Percentiles rank a stretch among this genome's conserved stretches.
phyloP scores from a whole-genome alignment of 306 rosid species.

The Quercus ilex region DNA sequence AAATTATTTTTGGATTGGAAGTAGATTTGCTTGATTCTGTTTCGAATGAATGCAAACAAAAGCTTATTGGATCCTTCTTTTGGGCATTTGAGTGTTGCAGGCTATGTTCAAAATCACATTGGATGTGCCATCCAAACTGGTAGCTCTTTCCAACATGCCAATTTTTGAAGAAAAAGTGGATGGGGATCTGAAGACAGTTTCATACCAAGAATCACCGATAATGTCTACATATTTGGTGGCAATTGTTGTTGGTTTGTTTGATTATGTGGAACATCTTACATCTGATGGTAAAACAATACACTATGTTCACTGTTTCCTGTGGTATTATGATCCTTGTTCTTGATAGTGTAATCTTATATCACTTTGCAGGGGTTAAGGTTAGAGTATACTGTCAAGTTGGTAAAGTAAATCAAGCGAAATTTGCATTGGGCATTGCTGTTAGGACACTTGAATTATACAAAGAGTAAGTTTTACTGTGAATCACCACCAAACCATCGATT shows the following conservation, averaged over 20 bases:
- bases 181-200: constrained; percentile 61
- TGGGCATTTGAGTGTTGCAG: constrained; percentile 35
- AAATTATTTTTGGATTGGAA: neutral
- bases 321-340: neutral
- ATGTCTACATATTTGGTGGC: constrained; percentile 97
- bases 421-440: constrained; percentile 82
- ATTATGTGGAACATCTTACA: constrained; percentile 84
- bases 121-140: constrained; percentile 72
- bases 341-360: constrained; percentile 42
- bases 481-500: neutral
- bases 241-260: constrained; percentile 84
- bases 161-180: constrained; percentile 55
- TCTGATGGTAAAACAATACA: constrained; percentile 57
- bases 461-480: constrained; percentile 49
- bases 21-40: neutral
- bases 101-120: constrained; percentile 79
- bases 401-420: constrained; percentile 76
- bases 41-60: neutral
- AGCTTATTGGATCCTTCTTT: neutral
- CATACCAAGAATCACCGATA: constrained; percentile 73
- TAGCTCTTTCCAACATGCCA: constrained; percentile 95
- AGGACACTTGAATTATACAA: constrained; percentile 67
- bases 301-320: constrained; percentile 1
- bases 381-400: constrained; percentile 92
- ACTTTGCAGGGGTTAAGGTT: constrained; percentile 79